Base-by-base conservation (phyloP, 305 asterid genomes). In the Nicotiana rustica region DNA sequence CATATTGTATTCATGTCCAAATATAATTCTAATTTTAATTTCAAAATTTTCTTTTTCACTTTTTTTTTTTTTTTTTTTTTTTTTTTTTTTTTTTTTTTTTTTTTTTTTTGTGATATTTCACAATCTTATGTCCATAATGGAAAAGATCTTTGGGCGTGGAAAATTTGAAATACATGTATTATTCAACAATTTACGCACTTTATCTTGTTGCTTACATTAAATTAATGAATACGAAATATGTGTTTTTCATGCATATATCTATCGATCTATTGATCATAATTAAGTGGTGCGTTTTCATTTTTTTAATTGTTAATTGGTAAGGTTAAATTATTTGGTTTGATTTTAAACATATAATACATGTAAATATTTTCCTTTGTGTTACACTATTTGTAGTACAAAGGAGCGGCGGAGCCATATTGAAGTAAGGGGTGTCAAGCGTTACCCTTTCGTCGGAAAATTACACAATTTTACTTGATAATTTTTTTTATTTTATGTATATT, bases 141-240 rank as follows among this genome's bases (percentile, higher is more conserved):
- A 68, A 78, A 36, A 78, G 38, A 78, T 36, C 4, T 79, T 38
- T 79, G 82, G 82, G 75, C 19, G 10, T 79, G 69, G 35, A 36
- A 60, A 62, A 70, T 10, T 10, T 70, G n/a, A 71, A 66, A 31
- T 18, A 31, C 10, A 66, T 66, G 69, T 64, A 5, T 64, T 64
- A 10, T 13, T 64, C 10, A 19, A 5, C 14, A 1, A 4, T 25
- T 25, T 7, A 10, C 4, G 29, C 29, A 25, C 1, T 0, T 17
- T 5, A 69, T 36, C 0, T 0, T 5, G n/a, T 1, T 70, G 5
- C 3, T 0, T 41, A 8, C 0, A 2, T 41, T 4, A 69, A 25
- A 25, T 25, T 25, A 25, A 25, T 25, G 29, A 25, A 25, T 25
- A 25, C 29, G 29, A 69, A 5, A n/a, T 1, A 8, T 2, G 3